Base-by-base conservation (phyloP, 768 basidiomycete species). In the Rhizopogon roseolus region DNA sequence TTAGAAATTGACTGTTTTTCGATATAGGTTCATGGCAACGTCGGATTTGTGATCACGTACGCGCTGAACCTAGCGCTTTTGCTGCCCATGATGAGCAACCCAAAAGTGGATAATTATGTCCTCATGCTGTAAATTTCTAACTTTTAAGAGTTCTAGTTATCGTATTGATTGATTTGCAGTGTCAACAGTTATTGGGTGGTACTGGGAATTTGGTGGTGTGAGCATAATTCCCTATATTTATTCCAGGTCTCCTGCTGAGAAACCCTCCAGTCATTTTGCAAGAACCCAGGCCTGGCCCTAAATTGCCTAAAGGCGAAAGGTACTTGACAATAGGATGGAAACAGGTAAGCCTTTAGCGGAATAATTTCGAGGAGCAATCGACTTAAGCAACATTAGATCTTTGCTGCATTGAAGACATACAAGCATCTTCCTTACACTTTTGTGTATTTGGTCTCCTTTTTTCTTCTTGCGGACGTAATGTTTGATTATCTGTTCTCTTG, bases 311-410 rank as follows among this genome's bases (percentile, higher is more conserved):
- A 58, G 85, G 85, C 48, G 84, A 91, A 58, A 78, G 68, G 54
- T 93, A 93, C 61, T 56, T 92, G 27, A 90, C 89, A 0, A 80
- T 94, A 42, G 92, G 92, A 41, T 93, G 88, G 86, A 91, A 88
- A 63, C 90, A 92, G 75, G 87, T 82, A 54, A 62, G 2, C 27
- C 49, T 2, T 41, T 38, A 40, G 9, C 10, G 17, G 0, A 36
- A 41, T 44, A 32, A 43, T 22, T 11, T 14, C 42, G 29, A 34
- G 4, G 36, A 34, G 4, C n/a, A 11, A 27, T 37, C 1, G 29
- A n/a, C 50, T 61, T 5, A 64, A 43, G 6, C 28, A 7, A 51
- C 28, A 27, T 37, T 57, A 91, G 85, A 89, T 93, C 49, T 93
- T 89, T 84, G 72, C 77, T 13, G 88, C 89, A 1, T 63, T 79